Percentiles rank a stretch among this genome's conserved stretches.
These are phyloP conservation scores for Helicocarpus griseus DNA, from an alignment of 2,329 filamentous ascomycete genomes.

Conservation along the genomic window DNA sequence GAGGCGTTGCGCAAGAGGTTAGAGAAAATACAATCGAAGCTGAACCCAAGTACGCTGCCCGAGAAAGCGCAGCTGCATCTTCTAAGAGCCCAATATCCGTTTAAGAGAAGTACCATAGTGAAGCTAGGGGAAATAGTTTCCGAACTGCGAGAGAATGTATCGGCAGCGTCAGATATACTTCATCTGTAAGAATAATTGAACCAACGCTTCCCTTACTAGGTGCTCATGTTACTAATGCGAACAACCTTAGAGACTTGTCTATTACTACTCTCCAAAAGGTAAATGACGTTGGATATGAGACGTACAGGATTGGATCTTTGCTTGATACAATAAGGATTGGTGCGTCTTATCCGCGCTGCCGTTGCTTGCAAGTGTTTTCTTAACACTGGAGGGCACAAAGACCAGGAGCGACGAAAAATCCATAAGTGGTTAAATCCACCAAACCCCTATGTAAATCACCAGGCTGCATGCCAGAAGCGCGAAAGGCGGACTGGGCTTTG, in stretches of 20 bases:
- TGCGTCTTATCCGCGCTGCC: too few relatives aligned
- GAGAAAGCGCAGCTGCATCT: neutral
- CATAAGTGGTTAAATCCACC: conserved; percentile 13
- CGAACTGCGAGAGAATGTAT: neutral
- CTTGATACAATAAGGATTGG: too few relatives aligned
- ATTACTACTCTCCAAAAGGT: too few relatives aligned
- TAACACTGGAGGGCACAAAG: too few relatives aligned
- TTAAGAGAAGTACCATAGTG: neutral
- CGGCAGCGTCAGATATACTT: neutral
- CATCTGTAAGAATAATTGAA: neutral
- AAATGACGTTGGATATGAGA: too few relatives aligned
- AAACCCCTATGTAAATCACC: conserved; percentile 26
- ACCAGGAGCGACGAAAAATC: neutral
- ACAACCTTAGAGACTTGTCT: too few relatives aligned
- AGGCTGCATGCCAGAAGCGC: conserved; percentile 22
- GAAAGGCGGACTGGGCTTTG: conserved; percentile 27
- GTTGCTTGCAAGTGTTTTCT: too few relatives aligned
- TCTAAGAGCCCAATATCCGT: neutral
- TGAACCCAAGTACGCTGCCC: neutral
- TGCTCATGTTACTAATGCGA: too few relatives aligned
- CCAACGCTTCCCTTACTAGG: neutral
- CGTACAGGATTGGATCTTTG: too few relatives aligned
- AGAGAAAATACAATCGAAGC: neutral
- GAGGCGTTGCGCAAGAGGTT: neutral
- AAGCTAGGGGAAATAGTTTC: neutral